phyloP scores from a whole-genome alignment of 2,329 filamentous ascomycete species.

The Xylaria arbuscula region DNA sequence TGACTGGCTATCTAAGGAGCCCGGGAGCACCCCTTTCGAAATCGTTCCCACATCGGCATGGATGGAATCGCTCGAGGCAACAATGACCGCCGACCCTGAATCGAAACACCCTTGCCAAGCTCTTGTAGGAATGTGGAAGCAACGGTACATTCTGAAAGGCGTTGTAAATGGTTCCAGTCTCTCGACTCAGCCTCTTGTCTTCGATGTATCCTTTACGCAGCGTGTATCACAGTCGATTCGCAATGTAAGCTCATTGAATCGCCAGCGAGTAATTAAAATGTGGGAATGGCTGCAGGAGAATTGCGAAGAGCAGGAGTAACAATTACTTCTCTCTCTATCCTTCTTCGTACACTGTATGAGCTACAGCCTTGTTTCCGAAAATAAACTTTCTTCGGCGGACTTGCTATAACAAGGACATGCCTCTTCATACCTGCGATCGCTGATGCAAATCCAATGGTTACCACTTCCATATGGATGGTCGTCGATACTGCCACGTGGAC shows the following conservation, averaged over 20 bases:
- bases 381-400: neutral
- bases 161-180: constrained; percentile 7
- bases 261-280: constrained; percentile 43
- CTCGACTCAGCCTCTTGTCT: constrained; percentile 39
- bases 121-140: constrained; percentile 62
- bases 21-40: constrained; percentile 45
- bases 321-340: too few relatives aligned
- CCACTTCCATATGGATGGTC: neutral
- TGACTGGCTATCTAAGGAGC: constrained; percentile 52
- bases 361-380: neutral
- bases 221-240: constrained; percentile 51
- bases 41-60: constrained; percentile 56
- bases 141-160: constrained; percentile 49
- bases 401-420: neutral
- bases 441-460: neutral
- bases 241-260: constrained; percentile 52
- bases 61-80: constrained; percentile 54
- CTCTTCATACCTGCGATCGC: neutral
- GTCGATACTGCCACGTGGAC: neutral
- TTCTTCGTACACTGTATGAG: neutral
- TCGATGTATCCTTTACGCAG: constrained; percentile 52
- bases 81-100: constrained; percentile 26
- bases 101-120: constrained; percentile 55
- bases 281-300: constrained; percentile 52
- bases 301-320: neutral